Evolutionary conservation across 768 basidiomycete species (phyloP).

Genomic region (Sporobolomyces roseus): DNA sequence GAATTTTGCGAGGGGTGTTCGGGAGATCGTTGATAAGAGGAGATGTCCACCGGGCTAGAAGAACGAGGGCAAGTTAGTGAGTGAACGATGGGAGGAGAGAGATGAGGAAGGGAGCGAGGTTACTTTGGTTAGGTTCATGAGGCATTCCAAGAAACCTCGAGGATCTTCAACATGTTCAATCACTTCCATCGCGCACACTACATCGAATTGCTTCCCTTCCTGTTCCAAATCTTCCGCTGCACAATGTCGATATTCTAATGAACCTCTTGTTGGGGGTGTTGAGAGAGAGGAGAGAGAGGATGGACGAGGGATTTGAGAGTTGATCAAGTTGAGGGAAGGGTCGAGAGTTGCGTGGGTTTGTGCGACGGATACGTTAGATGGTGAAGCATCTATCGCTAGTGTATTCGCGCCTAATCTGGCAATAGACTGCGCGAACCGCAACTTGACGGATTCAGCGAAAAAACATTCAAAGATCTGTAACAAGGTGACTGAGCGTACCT

Average conservation of each 20-base stretch:
- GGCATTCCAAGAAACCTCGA: conserved; percentile 69
- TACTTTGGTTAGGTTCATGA: conserved; percentile 83
- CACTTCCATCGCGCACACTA: conserved; percentile 97
- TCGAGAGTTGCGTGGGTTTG: conserved; percentile 74
- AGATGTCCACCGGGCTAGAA: conserved; percentile 87
- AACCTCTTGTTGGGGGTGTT: background rate
- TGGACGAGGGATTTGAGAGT: conserved; percentile 72
- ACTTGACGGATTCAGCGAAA: background rate
- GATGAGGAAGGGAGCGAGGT: conserved; percentile 31
- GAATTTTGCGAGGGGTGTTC: conserved; percentile 69
- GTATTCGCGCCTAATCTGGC: conserved; percentile 83
- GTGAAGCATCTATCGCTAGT: conserved; percentile 85
- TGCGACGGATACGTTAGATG: conserved; percentile 80
- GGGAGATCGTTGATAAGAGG: conserved; percentile 89
- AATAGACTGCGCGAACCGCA: conserved; percentile 59
- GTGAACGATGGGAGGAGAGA: background rate
- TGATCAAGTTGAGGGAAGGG: conserved; percentile 79
- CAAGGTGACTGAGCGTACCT: conserved; percentile 56
- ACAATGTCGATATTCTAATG: conserved; percentile 65
- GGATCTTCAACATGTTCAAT: conserved; percentile 96
- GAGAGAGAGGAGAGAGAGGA: conserved; percentile 57
- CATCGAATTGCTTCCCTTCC: conserved; percentile 67
- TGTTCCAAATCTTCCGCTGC: conserved; percentile 69
- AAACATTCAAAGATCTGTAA: background rate
- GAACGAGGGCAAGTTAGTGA: background rate